Evolutionary conservation across 768 basidiomycete genomes (phyloP), one percentile per base, ranked within the genome.

Genomic region (Cyclocybe cylindracea): DNA sequence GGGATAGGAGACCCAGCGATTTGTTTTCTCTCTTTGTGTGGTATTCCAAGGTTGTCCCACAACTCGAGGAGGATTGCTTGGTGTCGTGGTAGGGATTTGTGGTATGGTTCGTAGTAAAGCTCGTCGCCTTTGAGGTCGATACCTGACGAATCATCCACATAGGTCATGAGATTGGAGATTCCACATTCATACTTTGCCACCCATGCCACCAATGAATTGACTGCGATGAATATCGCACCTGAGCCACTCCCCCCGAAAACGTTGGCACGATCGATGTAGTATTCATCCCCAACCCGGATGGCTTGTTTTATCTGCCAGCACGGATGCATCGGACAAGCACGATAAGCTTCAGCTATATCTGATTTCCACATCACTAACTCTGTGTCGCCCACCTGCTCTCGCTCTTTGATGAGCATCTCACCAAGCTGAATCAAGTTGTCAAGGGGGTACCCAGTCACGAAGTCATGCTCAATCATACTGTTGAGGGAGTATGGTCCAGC

Each of bases 401-500:
- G n/a, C n/a, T n/a, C 29, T 29, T 8, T 19, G 1, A 48, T 18
- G 4, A 48, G 37, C 7, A 39, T 10, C 10, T 48, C 47, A 13
- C 47, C 38, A 13, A 48, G 37, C 6, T 48, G 47, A 4, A 14
- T 19, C 1, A 48, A 19, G 29, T 48, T 48, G 14, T 48, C 47
- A 1, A 48, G 37, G 13, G 47, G 37, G 10, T 48, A 48, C 37
- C 31, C n/a, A n/a, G n/a, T n/a, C n/a, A 29, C 1, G 36, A 31
- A 31, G 18, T 38, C 16, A 10, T 29, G 7, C 19, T 29, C n/a
- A 7, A 48, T 48, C 47, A 48, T 48, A 19, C 36, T 39, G 47
- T 48, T 48, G 36, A 48, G 38, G 5, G 47, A 48, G 47, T 35
- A 48, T 16, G 38, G 18, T 6, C n/a, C 29, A 6, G 38, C 47